Evolutionary conservation across 2,329 filamentous ascomycete species (phyloP), one percentile per base, ranked within the genome.

Genomic region (Pyrenochaeta sp.): DNA sequence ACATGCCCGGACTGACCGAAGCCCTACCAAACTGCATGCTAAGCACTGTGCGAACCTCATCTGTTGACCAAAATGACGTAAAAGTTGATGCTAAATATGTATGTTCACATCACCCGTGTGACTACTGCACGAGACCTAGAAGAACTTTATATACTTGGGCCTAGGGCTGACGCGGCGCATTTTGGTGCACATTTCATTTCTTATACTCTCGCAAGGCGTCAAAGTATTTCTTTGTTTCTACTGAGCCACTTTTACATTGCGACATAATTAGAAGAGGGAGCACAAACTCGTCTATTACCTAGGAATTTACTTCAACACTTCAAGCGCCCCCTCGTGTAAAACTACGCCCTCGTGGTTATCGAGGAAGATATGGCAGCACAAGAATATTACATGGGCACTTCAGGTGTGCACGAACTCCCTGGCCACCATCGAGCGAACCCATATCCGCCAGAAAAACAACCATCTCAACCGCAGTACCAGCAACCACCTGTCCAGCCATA

Each of bases 311-410:
- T 27, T 9, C 23, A 27, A 5, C 23, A 9, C 23, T 27, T 27
- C 23, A 27, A 27, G 23, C n/a, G n/a, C n/a, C n/a, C n/a, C n/a
- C n/a, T n/a, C n/a, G 23, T 27, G 4, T 27, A 32, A 49, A 29
- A 23, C 33, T 44, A 20, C 12, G 21, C 17, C 10, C 21, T 14
- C 21, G 12, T 6, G 18, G 17, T 32, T 3, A 45, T 9, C 4
- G 1, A 35, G 31, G n/a, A 43, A 49, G 41, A 50, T 12, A 75
- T 74, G 71, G 68, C 72, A 58, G 67, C 72, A 36, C 57, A 66
- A 45, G 72, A 74, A 50, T 74, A 75, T 58, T 75, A 69, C 51
- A 44, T 61, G 12, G 68, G 67, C 51, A 67, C 64, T 20, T 54
- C 57, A 30, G 62, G 46, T 36, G 60, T 62, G 9, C 60, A 68